Conservation (phyloP, 495 filamentous ascomycete genomes). For the Trypethelium eluteriae region DNA sequence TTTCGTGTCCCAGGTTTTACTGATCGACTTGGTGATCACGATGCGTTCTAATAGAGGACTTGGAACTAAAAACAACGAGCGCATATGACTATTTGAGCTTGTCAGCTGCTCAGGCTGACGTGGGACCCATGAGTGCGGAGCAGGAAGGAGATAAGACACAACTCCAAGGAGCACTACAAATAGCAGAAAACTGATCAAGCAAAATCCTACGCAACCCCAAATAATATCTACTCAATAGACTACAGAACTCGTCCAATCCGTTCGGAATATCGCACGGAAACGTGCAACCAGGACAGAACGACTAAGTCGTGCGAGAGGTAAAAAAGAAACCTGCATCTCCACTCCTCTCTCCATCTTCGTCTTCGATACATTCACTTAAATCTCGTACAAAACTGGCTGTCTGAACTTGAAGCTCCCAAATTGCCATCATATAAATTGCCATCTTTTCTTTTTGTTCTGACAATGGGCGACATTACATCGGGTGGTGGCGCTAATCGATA, state of each 20-base stretch:
- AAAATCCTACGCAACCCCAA: background rate
- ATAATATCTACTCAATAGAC: constrained; percentile 3
- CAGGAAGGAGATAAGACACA: too few relatives aligned
- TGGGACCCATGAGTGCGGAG: too few relatives aligned
- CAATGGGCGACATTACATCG: background rate
- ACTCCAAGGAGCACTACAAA: background rate
- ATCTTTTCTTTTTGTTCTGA: background rate
- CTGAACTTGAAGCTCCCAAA: background rate
- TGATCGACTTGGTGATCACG: background rate
- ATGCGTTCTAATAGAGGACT: too few relatives aligned
- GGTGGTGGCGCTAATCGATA: background rate
- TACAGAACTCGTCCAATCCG: background rate
- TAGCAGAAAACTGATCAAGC: background rate
- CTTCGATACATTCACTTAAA: background rate
- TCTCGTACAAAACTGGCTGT: background rate
- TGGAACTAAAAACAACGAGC: too few relatives aligned
- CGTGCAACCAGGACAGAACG: background rate
- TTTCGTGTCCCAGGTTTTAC: background rate
- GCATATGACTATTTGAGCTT: too few relatives aligned
- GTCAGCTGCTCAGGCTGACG: too few relatives aligned
- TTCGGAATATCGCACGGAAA: background rate
- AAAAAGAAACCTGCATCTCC: background rate
- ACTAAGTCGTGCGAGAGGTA: background rate
- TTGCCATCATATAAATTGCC: background rate
- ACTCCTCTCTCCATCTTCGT: background rate